These are phyloP conservation scores for Neurospora sp. DNA, from an alignment of 495 filamentous ascomycete species.

Conservation along the genomic window DNA sequence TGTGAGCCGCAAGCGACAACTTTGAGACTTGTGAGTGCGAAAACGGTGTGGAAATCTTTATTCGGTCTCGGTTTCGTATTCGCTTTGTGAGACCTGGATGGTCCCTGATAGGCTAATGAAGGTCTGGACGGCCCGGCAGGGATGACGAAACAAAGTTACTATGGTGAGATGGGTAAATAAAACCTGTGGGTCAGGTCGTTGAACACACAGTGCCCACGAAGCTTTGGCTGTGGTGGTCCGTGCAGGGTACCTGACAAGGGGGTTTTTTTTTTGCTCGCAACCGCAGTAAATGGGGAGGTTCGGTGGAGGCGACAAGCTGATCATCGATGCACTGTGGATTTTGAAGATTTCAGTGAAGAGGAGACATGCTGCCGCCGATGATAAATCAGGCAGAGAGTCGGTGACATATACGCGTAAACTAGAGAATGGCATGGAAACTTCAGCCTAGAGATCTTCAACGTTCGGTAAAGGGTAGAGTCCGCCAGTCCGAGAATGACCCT, in stretches of 20 bases:
- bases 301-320: not conserved
- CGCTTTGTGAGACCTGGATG: not conserved
- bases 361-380: not conserved
- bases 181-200: too few relatives aligned
- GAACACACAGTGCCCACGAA: too few relatives aligned
- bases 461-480: not conserved
- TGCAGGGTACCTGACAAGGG: too few relatives aligned
- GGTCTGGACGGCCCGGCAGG: not conserved
- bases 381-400: not conserved
- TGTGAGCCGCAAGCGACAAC: not conserved
- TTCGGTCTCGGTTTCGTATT: not conserved
- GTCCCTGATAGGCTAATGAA: not conserved
- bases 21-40: not conserved
- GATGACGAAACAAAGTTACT: not conserved
- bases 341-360: not conserved
- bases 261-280: too few relatives aligned
- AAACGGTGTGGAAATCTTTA: not conserved
- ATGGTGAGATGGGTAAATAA: too few relatives aligned
- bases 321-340: not conserved
- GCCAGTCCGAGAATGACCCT: not conserved
- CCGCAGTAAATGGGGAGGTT: not conserved
- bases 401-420: not conserved
- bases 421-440: not conserved
- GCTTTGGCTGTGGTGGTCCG: too few relatives aligned
- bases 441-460: not conserved